Evolutionary conservation across 768 basidiomycete genomes (phyloP).

Genomic region (Boletus rubropictus): DNA sequence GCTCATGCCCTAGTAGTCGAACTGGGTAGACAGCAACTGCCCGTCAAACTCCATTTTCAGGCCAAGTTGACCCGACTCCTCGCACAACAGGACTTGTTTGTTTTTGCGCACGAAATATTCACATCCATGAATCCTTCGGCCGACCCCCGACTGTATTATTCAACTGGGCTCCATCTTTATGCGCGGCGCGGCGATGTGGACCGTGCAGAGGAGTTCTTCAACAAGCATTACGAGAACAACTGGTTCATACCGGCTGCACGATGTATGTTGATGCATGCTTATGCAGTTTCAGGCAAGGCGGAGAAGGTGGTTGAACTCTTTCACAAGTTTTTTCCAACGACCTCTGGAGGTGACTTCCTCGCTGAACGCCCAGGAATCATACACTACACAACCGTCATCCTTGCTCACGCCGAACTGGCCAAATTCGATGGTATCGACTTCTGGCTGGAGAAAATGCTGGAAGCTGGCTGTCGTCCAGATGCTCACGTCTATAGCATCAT

Average conservation of each 20-base stretch:
- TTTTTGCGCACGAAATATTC: constrained; percentile 43
- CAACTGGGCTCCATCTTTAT: constrained; percentile 47
- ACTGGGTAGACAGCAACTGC: constrained; percentile 35
- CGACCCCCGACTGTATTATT: constrained; percentile 24
- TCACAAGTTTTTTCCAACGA: constrained; percentile 45
- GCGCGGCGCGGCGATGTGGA: constrained; percentile 47
- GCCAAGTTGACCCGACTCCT: constrained; percentile 40
- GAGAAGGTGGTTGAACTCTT: constrained; percentile 46
- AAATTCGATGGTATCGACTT: constrained; percentile 43
- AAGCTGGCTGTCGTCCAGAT: constrained; percentile 49
- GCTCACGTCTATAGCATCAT: constrained; percentile 53
- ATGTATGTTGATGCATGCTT: constrained; percentile 49
- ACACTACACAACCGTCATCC: constrained; percentile 55
- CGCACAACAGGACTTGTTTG: constrained; percentile 34
- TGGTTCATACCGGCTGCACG: constrained; percentile 29
- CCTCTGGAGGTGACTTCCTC: constrained; percentile 24
- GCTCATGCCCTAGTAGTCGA: constrained; percentile 38
- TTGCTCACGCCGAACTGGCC: constrained; percentile 44
- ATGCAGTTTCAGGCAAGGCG: constrained; percentile 43
- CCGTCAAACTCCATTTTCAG: constrained; percentile 26
- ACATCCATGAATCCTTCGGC: constrained; percentile 24
- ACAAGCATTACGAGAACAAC: constrained; percentile 28
- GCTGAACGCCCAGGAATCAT: constrained; percentile 37
- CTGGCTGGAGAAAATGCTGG: constrained; percentile 51
- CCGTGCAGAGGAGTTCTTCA: constrained; percentile 41